A percentile compares a stretch with the other conserved stretches of the same genome.
These are phyloP conservation scores for Trichoderma koningii DNA, from an alignment of 2,329 filamentous ascomycete genomes.

Conservation along the genomic window DNA sequence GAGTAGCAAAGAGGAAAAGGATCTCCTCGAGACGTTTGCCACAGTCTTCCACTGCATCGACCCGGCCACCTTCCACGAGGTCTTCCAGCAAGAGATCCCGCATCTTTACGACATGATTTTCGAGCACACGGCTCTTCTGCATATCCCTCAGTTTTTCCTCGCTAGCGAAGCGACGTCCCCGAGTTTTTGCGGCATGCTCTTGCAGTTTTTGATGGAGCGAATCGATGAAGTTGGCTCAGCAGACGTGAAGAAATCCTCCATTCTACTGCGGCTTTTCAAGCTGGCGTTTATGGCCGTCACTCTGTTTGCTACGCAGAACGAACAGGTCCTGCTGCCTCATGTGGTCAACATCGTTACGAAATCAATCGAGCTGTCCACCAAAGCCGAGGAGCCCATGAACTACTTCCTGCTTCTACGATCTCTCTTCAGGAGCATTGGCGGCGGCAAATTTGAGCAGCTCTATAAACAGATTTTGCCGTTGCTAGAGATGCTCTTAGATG, in stretches of 20 bases:
- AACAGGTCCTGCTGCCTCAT: conserved; percentile 91
- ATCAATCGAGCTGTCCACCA: conserved; percentile 93
- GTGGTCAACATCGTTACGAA: conserved; percentile 97
- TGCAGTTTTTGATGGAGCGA: conserved; percentile 95
- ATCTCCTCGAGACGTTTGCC: conserved; percentile 93
- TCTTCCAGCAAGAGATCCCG: conserved; percentile 96
- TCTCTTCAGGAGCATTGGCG: conserved; percentile 93
- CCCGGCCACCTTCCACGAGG: conserved; percentile 96
- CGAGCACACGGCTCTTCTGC: conserved; percentile 88
- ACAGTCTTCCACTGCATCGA: conserved; percentile 99
- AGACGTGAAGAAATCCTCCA: conserved; percentile 89
- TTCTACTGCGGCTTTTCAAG: conserved; percentile 92
- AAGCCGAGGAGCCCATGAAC: conserved; percentile 96
- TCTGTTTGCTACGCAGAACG: conserved; percentile 90
- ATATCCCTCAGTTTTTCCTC: conserved; percentile 96
- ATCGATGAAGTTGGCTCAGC: conserved; percentile 93
- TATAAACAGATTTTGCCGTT: conserved; percentile 98
- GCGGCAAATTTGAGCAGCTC: conserved; percentile 93
- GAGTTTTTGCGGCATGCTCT: conserved; percentile 95
- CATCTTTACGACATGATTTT: conserved; percentile 98
- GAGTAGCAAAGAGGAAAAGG: conserved; percentile 94
- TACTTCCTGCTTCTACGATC: conserved; percentile 94
- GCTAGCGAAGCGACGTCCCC: conserved; percentile 98
- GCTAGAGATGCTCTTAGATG: conserved; percentile 95
- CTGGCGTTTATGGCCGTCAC: conserved; percentile 99